Evolutionary conservation across 345 rosid species (phyloP), one percentile per base, ranked within the genome.

Genomic region (Brassica rapa): DNA sequence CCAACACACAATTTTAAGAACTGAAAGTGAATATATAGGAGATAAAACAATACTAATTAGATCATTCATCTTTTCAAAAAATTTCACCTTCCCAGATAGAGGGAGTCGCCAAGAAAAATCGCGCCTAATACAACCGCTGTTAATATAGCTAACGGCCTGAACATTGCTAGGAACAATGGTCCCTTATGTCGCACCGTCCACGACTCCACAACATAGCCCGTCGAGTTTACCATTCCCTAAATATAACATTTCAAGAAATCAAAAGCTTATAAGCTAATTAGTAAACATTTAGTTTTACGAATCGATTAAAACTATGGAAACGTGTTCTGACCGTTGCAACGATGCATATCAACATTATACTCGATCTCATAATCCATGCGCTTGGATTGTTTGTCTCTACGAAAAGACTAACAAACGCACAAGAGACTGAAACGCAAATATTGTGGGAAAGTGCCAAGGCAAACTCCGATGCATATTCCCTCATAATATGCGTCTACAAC

Each of bases 71-170:
- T 57, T 57, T 16, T n/a, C 21, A 70, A 3, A 37, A 25, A 25
- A 62, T 35, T 24, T 57, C 78, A 87, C 96, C 93, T 89, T 68
- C 95, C 93, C 0, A 89, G 86, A 75, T 87, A 77, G 11, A 90
- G 95, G 30, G 85, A 77, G 67, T 90, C 93, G 1, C 95, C 97
- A 0, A 92, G 90, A 82, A 92, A 86, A 23, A 84, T 51, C 29
- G 82, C 71, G 0, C 90, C 87, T 86, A 89, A 85, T 63, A 83
- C 75, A 6, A 82, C 87, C 0, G 93, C 97, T 10, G 87, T 86
- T 66, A 83, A 86, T 12, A 92, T 92, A 0, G 97, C 83, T 80
- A 92, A 76, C 8, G 96, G 92, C 79, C 80, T 85, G 77, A 89
- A 89, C 86, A 87, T 86, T 19, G 93, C 88, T 30, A 89, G 87